A percentile compares a stretch with the other conserved stretches of the same genome.
Evolutionary conservation across 805 yeast genomes (phyloP).

Genomic region (Ogataea glucozyma): DNA sequence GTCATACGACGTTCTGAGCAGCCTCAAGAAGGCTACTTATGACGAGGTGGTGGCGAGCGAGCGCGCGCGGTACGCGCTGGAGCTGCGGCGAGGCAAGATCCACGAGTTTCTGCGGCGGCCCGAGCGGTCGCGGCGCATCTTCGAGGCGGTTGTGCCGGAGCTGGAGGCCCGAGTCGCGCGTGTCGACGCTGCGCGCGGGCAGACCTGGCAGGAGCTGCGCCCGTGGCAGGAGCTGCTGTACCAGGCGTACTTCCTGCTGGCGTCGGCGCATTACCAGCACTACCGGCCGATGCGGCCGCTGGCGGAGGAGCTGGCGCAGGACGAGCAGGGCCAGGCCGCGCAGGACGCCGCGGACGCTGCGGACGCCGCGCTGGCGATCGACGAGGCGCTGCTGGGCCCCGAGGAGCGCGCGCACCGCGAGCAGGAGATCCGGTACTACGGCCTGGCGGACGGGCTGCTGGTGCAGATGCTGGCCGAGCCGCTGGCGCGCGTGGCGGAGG

Average conservation of each 20-base stretch:
- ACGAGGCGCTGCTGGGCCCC: constrained; percentile 23
- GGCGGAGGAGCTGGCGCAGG: constrained; percentile 35
- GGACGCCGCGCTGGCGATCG: constrained; percentile 25
- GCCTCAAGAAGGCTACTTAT: constrained; percentile 59
- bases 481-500: constrained; percentile 37
- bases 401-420: constrained; percentile 38
- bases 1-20: constrained; percentile 66
- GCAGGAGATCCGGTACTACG: constrained; percentile 55
- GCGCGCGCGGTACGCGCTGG: constrained; percentile 45
- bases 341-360: constrained; percentile 26
- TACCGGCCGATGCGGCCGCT: constrained; percentile 39
- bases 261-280: constrained; percentile 66
- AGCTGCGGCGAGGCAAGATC: constrained; percentile 67
- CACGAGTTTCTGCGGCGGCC: constrained; percentile 60
- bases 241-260: constrained; percentile 75
- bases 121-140: constrained; percentile 46
- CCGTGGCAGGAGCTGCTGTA: constrained; percentile 65
- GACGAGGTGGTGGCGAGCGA: constrained; percentile 51
- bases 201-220: constrained; percentile 37
- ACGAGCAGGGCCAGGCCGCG: constrained; percentile 29
- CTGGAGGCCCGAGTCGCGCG: constrained; percentile 27
- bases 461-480: constrained; percentile 49
- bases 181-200: constrained; percentile 17
- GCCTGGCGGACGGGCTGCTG: constrained; percentile 62
- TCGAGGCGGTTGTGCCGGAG: constrained; percentile 42